Conservation (phyloP, 768 basidiomycete species). For the Cyathus striatus region DNA sequence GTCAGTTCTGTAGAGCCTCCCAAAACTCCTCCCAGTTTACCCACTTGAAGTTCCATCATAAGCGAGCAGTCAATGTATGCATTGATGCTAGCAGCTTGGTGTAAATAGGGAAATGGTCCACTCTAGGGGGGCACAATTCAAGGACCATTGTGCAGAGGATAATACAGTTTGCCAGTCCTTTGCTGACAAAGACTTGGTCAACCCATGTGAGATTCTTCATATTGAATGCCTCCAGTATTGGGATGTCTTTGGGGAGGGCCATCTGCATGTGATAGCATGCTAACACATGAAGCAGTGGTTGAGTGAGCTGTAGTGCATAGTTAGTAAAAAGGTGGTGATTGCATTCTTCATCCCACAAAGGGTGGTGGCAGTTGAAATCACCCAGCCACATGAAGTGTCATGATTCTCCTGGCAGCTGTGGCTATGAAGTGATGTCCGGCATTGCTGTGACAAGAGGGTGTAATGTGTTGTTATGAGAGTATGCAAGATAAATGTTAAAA, state of each 20-base stretch:
- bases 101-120: background rate
- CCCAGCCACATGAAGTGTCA: slow-evolving; percentile 23
- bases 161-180: background rate
- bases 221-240: background rate
- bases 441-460: slow-evolving; percentile 3
- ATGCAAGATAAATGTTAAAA: slow-evolving; percentile 31
- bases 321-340: slow-evolving; percentile 8
- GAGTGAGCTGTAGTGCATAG: background rate
- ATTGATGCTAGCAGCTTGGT: too few species aligned
- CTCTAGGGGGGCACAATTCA: background rate
- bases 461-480: slow-evolving; percentile 13
- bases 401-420: background rate
- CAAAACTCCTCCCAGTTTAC: background rate
- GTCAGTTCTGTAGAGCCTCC: too few species aligned
- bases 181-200: background rate
- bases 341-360: slow-evolving; percentile 25
- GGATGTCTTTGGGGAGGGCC: background rate
- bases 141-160: background rate
- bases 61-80: too few species aligned
- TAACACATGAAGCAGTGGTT: background rate
- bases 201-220: background rate
- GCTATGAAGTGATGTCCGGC: background rate
- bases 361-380: slow-evolving; percentile 37
- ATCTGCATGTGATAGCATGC: background rate
- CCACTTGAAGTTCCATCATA: background rate